Base-by-base conservation (phyloP, 192 early-diverging fungal genomes). In the Rhizophagus clarus region DNA sequence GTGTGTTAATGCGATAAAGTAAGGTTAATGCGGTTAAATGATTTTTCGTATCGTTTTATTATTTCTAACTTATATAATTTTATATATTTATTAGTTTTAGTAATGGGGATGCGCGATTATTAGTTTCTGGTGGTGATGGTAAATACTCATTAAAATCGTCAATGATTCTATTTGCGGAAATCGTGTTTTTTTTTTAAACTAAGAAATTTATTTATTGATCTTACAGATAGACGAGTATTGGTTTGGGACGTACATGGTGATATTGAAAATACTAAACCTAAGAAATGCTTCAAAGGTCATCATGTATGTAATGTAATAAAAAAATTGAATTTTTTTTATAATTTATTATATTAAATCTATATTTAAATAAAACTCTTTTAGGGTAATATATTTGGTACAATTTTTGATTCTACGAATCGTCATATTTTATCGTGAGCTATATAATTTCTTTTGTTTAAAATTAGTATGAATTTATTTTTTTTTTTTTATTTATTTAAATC, bases 51-150 rank as follows among this genome's bases (percentile, higher is more conserved):
- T 26, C 10, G 62, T 10, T 0, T 34, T 34, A 34, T 34, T 34
- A 14, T 28, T 64, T 26, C 14, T 64, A 12, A 28, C 24, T 64
- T 29, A 8, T 15, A 5, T 12, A 20, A 24, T n/a, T 24, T 24
- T 61, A 64, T 28, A 29, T 64, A 64, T 10, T 26, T 64, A 64
- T 12, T 64, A 64, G 63, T 64, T 64, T 64, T 64, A 64, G 63
- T 64, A 24, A 64, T 64, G 63, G 28, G 11, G 63, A 29, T 1
- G 63, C 24, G 20, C n/a, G 20, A 22, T 28, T 28, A 14, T 15
- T 64, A 28, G 28, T 26, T 9, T 64, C 63, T 64, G 63, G 63
- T 14, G 28, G 63, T 11, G 63, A 64, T 14, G 63, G 63, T 64
- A 64, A 29, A 9, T 64, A 29, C 10, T 64, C 10, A 8, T 37